Conservation (phyloP, 2,329 filamentous ascomycete genomes). For the Fusarium sp. region DNA sequence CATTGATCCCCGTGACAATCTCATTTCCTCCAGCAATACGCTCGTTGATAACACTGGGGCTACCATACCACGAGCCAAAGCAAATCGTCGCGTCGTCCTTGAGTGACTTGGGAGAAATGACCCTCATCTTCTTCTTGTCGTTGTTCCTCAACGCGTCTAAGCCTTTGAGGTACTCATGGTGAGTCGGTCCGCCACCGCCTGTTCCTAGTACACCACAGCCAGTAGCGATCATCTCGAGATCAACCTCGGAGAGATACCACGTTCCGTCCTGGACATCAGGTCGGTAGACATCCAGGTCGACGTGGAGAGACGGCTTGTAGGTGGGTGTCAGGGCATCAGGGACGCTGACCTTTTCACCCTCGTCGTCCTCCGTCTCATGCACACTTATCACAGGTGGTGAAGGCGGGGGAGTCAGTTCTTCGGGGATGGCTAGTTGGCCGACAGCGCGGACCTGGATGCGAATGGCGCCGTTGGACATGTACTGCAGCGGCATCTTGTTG, state of each 20-base stretch:
- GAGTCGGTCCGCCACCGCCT: conserved; percentile 55
- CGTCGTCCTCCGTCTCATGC: conserved; percentile 39
- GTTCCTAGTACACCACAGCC: conserved; percentile 56
- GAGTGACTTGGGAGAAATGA: conserved; percentile 56
- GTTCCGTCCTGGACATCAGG: conserved; percentile 51
- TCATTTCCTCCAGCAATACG: conserved; percentile 55
- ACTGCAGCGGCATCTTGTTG: conserved; percentile 58
- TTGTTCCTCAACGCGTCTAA: conserved; percentile 55
- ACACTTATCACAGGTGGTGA: conserved; percentile 27
- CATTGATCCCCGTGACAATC: conserved; percentile 55
- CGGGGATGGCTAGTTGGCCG: conserved; percentile 51
- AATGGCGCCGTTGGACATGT: conserved; percentile 54
- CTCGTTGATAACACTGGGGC: conserved; percentile 58
- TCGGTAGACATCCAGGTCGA: conserved; percentile 51
- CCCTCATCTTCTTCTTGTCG: conserved; percentile 54
- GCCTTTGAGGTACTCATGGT: conserved; percentile 61
- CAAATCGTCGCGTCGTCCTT: conserved; percentile 57
- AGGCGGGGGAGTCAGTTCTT: conserved; percentile 45
- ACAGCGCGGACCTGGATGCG: conserved; percentile 54
- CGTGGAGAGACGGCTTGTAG: conserved; percentile 50
- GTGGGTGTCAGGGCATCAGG: conserved; percentile 50
- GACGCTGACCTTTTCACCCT: conserved; percentile 48
- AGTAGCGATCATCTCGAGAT: conserved; percentile 54
- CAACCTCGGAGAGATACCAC: conserved; percentile 56
- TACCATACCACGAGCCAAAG: conserved; percentile 62